Evolutionary conservation across 257 asterid species (phyloP), one percentile per base, ranked within the genome.

Genomic region (Primulina tabacum): DNA sequence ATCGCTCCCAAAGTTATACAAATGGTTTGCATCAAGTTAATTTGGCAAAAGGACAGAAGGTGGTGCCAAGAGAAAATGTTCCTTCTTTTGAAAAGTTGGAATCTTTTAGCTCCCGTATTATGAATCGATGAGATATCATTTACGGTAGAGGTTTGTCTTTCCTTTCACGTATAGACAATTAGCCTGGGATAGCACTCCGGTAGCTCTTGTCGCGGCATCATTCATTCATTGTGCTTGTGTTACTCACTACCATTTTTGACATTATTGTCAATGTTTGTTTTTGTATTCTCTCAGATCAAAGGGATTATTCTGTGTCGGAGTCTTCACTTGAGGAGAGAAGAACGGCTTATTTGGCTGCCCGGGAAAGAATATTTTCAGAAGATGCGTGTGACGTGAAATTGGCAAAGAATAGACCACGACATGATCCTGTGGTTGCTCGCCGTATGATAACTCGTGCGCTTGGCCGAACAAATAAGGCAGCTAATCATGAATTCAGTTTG

Each of bases 381-480:
- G 83, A 86, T 79, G 77, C 78, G 58, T 61, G 73, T 21, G 83
- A 75, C 74, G 64, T 68, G n/a, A 72, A 76, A 30, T 71, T 68
- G 77, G 65, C 72, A 55, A 87, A 83, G 71, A 87, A 83, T 77
- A 84, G 97, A 87, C 97, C 97, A 73, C 88, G 69, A 71, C 61
- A 82, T 20, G 84, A 92, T 82, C 92, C 93, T 73, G 80, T 64
- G 7, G 97, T 92, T 75, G 98, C 97, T 58, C 95, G 84, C 16
- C 96, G 98, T 65, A 90, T 92, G 98, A 92, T 92, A 76, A 84
- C 86, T 29, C 98, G 73, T 82, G 98, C 98, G 30, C 97, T 92
- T 68, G 98, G 98, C 68, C 87, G 84, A 78, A 68, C 81, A 72
- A 82, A 77, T 60, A 82, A 84, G 77, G 84, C 70, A 57, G 43